These are phyloP conservation scores for Leccinum griseonigrum DNA, from an alignment of 1,284 basidiomycete species.

Conservation along the genomic window DNA sequence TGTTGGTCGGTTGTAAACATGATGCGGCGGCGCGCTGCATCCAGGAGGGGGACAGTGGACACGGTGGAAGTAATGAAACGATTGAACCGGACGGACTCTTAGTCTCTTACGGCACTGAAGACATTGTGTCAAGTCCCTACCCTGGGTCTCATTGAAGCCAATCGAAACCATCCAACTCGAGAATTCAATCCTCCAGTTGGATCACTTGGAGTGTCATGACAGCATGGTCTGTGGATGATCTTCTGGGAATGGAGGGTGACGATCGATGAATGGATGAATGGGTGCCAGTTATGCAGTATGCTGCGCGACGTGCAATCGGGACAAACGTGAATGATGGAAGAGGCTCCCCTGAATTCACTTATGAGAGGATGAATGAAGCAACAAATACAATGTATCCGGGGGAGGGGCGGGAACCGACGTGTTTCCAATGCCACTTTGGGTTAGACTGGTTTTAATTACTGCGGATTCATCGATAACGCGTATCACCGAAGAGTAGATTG, in stretches of 20 bases:
- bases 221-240: not conserved
- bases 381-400: not conserved
- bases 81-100: not conserved
- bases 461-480: slow-evolving; percentile 17
- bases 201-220: not conserved
- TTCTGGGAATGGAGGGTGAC: slow-evolving; percentile 14
- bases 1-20: not conserved
- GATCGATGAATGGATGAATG: not conserved
- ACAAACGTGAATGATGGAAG: not conserved
- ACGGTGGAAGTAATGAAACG: not conserved
- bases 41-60: not conserved
- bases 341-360: slow-evolving; percentile 4
- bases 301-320: not conserved
- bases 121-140: not conserved
- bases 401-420: not conserved
- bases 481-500: slow-evolving; percentile 11
- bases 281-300: not conserved
- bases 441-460: slow-evolving; percentile 7
- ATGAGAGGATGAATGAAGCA: slow-evolving; percentile 1
- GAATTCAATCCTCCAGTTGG: not conserved
- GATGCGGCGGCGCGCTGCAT: not conserved
- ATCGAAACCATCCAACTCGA: slow-evolving; percentile 18
- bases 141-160: slow-evolving; percentile 6
- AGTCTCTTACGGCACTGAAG: not conserved
- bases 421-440: slow-evolving; percentile 22